Evolutionary conservation across 805 yeast species (phyloP), one percentile per base, ranked within the genome.

Genomic region (Blastobotrys terrestris): DNA sequence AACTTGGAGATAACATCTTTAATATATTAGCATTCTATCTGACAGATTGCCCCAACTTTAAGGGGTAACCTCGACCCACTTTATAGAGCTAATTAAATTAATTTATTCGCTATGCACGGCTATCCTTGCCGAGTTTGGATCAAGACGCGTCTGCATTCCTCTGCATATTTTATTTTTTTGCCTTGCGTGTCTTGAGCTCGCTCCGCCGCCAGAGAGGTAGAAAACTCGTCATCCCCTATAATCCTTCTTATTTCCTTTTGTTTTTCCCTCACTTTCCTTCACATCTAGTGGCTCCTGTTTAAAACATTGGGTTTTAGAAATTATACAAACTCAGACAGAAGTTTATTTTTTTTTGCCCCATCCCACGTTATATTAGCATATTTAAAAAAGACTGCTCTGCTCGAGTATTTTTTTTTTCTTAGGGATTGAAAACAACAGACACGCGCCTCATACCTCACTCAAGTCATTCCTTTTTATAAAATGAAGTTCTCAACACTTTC

Each of bases 401-500:
- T 26, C 35, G 35, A n/a, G n/a, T n/a, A n/a, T n/a, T n/a, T n/a
- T n/a, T n/a, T 26, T 11, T 26, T 11, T 26, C 11, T 26, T 26
- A 5, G 35, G 35, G 35, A 26, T 26, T 26, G 11, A 26, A 26
- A 26, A 26, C 8, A 26, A 26, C 35, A 26, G 8, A 26, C 35
- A 26, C 35, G 35, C 35, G 35, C 45, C 45, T 8, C 6, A 18
- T 43, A 16, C 14, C 20, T 14, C 14, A 43, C 45, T 43, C 43
- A 20, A 45, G 48, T 45, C 48, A 41, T 20, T 48, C 46, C 19
- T 48, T 48, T 39, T 11, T 44, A 22, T 21, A 39, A 41, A 15
- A 39, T 51, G 60, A 56, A 2, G 47, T 18, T 40, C 52, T 55
- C 49, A 42, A 19, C 40, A 41, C 31, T 52, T 41, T 31, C 13